phyloP scores from a whole-genome alignment of 768 basidiomycete genomes.

The Mycena alexandri region DNA sequence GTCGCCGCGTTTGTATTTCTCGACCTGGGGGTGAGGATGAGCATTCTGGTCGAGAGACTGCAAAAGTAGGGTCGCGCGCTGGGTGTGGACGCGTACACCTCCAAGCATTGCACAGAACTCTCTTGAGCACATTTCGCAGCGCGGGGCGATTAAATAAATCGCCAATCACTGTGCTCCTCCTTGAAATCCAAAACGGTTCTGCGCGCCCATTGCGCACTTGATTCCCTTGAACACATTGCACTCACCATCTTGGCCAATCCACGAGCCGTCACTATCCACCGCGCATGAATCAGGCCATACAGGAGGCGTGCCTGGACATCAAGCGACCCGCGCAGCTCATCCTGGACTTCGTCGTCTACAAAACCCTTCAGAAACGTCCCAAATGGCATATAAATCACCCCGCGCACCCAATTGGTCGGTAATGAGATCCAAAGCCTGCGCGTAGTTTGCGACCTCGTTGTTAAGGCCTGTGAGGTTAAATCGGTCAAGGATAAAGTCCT shows the following conservation, averaged over 20 bases:
- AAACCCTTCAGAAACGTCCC: background rate
- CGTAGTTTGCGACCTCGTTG: constrained; percentile 94
- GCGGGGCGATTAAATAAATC: no score
- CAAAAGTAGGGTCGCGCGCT: background rate
- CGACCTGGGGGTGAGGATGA: constrained; percentile 64
- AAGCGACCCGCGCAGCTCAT: constrained; percentile 90
- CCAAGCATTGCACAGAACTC: no score
- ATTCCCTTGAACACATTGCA: background rate
- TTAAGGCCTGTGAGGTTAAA: constrained; percentile 99
- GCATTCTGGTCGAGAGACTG: background rate
- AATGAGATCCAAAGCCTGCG: constrained; percentile 94
- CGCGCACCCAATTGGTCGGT: constrained; percentile 92
- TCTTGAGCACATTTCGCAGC: no score
- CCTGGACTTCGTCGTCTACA: constrained; percentile 93
- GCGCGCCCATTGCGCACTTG: no score
- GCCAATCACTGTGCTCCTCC: no score
- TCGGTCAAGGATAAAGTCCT: constrained; percentile 97
- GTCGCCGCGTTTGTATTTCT: constrained; percentile 98
- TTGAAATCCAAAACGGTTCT: no score
- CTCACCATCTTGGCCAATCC: constrained; percentile 95
- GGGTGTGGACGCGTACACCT: no score
- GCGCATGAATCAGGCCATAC: constrained; percentile 96
- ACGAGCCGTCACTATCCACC: constrained; percentile 96
- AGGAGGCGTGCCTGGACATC: constrained; percentile 94
- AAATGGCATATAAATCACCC: constrained; percentile 1